Evolutionary conservation across 495 filamentous ascomycete genomes (phyloP).

Genomic region (Talaromyces adpressus): DNA sequence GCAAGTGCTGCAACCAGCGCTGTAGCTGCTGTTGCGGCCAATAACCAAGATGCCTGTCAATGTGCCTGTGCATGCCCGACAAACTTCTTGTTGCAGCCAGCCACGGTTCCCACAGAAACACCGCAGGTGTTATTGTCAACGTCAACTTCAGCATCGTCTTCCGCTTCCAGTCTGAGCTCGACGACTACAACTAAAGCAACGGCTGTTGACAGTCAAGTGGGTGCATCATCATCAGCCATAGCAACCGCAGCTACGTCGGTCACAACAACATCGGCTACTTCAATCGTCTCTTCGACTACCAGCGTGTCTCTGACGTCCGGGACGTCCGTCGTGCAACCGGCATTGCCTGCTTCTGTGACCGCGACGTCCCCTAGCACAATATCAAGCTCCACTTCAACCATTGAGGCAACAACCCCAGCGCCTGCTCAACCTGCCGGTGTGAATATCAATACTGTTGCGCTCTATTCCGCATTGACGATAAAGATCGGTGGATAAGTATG

Average conservation of each 20-base stretch:
- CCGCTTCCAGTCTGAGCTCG: neutral
- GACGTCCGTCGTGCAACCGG: neutral
- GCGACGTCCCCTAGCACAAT: neutral
- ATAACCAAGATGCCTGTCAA: neutral
- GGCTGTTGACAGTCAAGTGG: neutral
- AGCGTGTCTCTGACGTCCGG: neutral
- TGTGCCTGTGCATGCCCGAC: constrained; percentile 3
- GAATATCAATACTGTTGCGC: constrained; percentile 5
- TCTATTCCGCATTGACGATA: constrained; percentile 8
- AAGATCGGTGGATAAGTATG: neutral
- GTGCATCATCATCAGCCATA: neutral
- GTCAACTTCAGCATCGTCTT: neutral
- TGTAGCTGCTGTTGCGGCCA: neutral
- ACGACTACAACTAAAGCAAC: neutral
- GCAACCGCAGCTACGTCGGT: neutral
- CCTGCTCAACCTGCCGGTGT: neutral
- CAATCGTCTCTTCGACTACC: neutral
- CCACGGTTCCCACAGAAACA: neutral
- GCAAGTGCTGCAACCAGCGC: neutral
- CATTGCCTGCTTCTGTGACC: neutral
- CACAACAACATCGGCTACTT: neutral
- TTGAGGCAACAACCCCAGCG: neutral
- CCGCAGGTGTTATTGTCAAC: neutral
- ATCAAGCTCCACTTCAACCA: neutral
- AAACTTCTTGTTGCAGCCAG: neutral